Conservation (phyloP, 352 stramenopile species). For the Phytopythium boreale region DNA sequence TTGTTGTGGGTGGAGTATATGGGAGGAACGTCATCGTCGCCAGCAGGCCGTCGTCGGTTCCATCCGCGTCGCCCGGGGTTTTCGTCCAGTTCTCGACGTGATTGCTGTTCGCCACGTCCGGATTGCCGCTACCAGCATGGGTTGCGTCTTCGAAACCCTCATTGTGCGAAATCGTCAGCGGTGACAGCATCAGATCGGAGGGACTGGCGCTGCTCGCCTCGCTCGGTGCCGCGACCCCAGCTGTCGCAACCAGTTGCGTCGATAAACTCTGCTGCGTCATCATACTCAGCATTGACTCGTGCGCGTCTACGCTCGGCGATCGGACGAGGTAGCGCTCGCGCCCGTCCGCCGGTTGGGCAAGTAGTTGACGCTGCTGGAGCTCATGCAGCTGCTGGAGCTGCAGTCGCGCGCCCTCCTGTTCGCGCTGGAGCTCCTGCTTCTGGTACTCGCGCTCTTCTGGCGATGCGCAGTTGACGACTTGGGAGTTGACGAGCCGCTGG, state of each 20-base stretch:
- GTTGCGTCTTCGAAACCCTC: not conserved
- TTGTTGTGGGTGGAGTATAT: not conserved
- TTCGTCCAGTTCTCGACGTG: not conserved
- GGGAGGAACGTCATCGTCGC: not conserved
- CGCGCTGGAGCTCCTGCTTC: slow-evolving; percentile 1
- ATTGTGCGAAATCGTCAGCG: not conserved
- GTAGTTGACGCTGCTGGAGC: not conserved
- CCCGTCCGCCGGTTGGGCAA: slow-evolving; percentile 5
- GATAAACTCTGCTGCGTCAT: not conserved
- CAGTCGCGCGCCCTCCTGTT: not conserved
- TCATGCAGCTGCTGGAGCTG: slow-evolving; percentile 3
- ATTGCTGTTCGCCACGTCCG: not conserved
- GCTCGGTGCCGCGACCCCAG: not conserved
- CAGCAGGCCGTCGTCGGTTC: not conserved
- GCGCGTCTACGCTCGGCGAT: slow-evolving; percentile 4
- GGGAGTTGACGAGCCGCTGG: not conserved
- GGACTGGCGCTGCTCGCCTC: not conserved
- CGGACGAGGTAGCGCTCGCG: not conserved
- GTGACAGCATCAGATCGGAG: not conserved
- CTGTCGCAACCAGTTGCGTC: not conserved
- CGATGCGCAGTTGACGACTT: not conserved
- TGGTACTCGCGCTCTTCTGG: not conserved
- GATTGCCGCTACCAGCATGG: not conserved
- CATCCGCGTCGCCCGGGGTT: not conserved
- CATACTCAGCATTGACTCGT: not conserved